Base-by-base conservation (phyloP, 495 filamentous ascomycete species). In the Neurospora cerealis region DNA sequence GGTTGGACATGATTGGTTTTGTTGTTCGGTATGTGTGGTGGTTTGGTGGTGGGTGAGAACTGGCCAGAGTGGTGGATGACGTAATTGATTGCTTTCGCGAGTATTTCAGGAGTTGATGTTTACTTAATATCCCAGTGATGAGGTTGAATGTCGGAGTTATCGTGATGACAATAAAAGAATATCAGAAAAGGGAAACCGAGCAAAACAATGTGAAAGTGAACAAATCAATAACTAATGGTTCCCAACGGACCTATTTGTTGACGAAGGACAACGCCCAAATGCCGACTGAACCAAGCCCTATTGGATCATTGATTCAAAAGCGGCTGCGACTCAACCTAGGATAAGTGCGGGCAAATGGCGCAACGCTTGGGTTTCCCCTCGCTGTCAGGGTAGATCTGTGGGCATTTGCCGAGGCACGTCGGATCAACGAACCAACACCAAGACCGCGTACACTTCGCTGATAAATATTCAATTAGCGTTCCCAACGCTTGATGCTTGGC, bases 1-100 rank as follows among this genome's bases (percentile, higher is more conserved):
- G 79, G 75, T 15, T 77, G 73, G 48, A 62, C 71, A 54, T 62
- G 48, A 28, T 69, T 37, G 19, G 13, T 19, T 17, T 40, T 34
- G 19, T 19, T 17, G 40, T 34, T 19, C 17, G 17, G 66, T 70
- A 21, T n/a, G n/a, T 6, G 32, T n/a, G 34, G 37, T 37, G 70
- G 32, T 19, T 66, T 11, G 6, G 21, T 28, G 9, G 4, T 24
- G 46, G 17, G 32, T 72, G 48, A 62, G 5, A 10, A 24, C n/a
- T 32, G 48, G 37, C 37, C 2, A 1, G 24, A 15, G 24, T 15
- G 4, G 48, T 21, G 8, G 44, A 24, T 60, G 44, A 24, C 9
- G 21, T 72, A 38, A 70, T 62, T 15, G 24, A 24, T 54, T 54
- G 21, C 5, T 24, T 54, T 54, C 4, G 46, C 3, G 4, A 13